These are phyloP conservation scores for Mortierella claussenii DNA, from an alignment of 192 early-diverging fungal species.

Conservation along the genomic window DNA sequence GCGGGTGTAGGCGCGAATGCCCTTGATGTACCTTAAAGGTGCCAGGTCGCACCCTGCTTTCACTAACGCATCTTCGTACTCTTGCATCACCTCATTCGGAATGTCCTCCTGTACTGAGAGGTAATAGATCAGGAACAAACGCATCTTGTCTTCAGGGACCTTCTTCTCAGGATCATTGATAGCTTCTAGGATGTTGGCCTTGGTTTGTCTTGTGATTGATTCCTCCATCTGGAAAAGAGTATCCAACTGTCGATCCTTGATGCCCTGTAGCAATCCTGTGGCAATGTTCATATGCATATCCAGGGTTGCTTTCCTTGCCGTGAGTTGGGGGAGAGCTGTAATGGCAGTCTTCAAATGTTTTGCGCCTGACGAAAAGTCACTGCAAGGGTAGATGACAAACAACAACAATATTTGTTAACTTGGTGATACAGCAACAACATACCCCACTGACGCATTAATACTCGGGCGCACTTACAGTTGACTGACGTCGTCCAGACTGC, in stretches of 20 bases:
- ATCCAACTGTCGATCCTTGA: conserved; percentile 95
- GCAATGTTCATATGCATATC: conserved; percentile 99
- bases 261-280: conserved; percentile 84
- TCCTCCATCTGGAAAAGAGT: conserved; percentile 96
- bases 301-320: conserved; percentile 89
- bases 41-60: conserved; percentile 80
- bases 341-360: conserved; percentile 92
- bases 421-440: neutral
- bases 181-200: conserved; percentile 80
- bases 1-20: conserved; percentile 67
- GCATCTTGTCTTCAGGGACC: conserved; percentile 86
- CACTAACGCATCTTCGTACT: conserved; percentile 83
- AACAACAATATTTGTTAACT: too few relatives aligned
- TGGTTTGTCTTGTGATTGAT: conserved; percentile 82
- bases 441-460: neutral
- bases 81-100: conserved; percentile 83
- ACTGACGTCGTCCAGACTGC: conserved; percentile 82
- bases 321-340: conserved; percentile 92
- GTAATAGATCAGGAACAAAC: conserved; percentile 90
- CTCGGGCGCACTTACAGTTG: conserved; percentile 61
- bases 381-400: conserved; percentile 8
- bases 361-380: conserved; percentile 84
- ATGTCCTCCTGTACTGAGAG: conserved; percentile 76
- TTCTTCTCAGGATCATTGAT: conserved; percentile 87
- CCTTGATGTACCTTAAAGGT: conserved; percentile 86